Conservation (phyloP, 768 basidiomycete species). For the Leccinum arenicola region DNA sequence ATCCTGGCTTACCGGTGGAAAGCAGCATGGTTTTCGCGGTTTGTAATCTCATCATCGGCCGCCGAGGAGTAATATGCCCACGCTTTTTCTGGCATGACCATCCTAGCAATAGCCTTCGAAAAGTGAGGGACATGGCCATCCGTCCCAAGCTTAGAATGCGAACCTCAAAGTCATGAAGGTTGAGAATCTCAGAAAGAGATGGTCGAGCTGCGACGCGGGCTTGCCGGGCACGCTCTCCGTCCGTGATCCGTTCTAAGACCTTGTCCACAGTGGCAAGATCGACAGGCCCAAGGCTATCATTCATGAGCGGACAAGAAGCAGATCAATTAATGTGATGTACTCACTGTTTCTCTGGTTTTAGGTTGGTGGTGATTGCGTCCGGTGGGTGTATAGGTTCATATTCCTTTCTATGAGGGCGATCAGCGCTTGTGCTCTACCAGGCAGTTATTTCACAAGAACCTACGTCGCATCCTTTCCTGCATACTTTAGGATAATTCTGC, state of each 20-base stretch:
- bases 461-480: constrained; percentile 90
- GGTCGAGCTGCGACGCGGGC: constrained; percentile 63
- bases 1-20: constrained; percentile 66
- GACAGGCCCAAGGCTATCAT: constrained; percentile 61
- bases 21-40: constrained; percentile 85
- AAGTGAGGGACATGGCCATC: constrained; percentile 8
- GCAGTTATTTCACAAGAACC: constrained; percentile 22
- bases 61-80: constrained; percentile 99
- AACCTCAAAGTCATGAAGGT: constrained; percentile 94
- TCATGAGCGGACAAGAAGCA: constrained; percentile 2
- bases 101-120: constrained; percentile 74
- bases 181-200: constrained; percentile 74
- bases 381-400: constrained; percentile 91
- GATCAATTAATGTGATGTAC: constrained; percentile 13
- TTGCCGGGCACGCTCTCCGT: constrained; percentile 69
- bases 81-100: constrained; percentile 79
- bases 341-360: constrained; percentile 84
- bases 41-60: constrained; percentile 91
- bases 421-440: background rate
- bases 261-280: constrained; percentile 66
- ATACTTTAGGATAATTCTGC: constrained; percentile 82
- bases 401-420: constrained; percentile 48
- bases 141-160: constrained; percentile 1
- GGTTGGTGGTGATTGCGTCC: constrained; percentile 70
- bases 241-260: constrained; percentile 59